These are phyloP conservation scores for Maudiozyma turicensis DNA, from an alignment of 805 yeast genomes.

Conservation along the genomic window DNA sequence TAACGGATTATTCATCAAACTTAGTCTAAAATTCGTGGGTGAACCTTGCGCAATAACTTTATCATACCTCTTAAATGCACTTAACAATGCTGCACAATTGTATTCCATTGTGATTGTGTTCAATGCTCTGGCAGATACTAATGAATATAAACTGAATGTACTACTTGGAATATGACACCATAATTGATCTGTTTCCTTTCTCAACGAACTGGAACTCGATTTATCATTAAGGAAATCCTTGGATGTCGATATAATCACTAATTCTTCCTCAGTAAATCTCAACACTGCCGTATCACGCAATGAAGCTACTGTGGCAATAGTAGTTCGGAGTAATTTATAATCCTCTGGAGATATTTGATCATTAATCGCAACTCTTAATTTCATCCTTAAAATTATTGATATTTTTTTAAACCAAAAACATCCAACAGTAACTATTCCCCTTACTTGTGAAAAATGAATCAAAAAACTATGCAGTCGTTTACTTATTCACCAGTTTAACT, in stretches of 20 bases:
- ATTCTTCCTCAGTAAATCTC: conserved; percentile 24
- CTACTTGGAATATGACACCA: conserved; percentile 29
- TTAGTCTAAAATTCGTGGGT: conserved; percentile 21
- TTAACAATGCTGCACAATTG: conserved; percentile 24
- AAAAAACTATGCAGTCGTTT: too few relatives aligned
- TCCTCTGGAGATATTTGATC: conserved; percentile 25
- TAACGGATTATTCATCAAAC: conserved; percentile 22
- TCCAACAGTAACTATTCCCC: background rate
- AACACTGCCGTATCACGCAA: conserved; percentile 26
- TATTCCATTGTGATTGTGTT: conserved; percentile 26
- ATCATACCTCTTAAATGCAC: conserved; percentile 26
- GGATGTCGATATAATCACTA: conserved; percentile 26
- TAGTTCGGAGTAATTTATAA: conserved; percentile 25
- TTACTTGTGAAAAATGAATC: too few relatives aligned
- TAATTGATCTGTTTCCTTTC: conserved; percentile 24
- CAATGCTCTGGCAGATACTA: conserved; percentile 20
- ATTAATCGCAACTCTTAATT: conserved; percentile 21
- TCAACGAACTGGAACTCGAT: conserved; percentile 10
- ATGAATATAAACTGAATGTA: conserved; percentile 21
- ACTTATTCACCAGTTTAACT: too few relatives aligned
- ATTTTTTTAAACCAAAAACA: background rate
- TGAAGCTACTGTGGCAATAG: conserved; percentile 24
- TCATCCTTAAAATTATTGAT: conserved; percentile 12
- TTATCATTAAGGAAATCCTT: conserved; percentile 8
- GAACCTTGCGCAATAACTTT: conserved; percentile 22